Evolutionary conservation across 1,284 basidiomycete species (phyloP).

Genomic region (Trametes hirsuta): DNA sequence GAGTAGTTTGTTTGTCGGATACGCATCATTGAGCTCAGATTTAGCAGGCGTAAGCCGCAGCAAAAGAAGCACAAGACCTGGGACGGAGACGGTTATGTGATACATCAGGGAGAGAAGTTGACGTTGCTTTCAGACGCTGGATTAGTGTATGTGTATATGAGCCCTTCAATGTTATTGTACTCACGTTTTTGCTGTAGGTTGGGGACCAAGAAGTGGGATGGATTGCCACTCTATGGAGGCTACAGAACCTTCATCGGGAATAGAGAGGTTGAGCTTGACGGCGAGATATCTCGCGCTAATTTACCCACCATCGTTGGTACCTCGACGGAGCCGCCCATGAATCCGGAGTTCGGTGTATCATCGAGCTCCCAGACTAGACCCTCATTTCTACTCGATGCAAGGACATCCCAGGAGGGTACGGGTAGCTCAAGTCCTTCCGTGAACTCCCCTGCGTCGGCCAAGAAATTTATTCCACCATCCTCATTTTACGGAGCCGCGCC

Average conservation of each 20-base stretch:
- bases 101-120: conserved; percentile 51
- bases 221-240: conserved; percentile 52
- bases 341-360: conserved; percentile 32
- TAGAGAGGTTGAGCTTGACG: conserved; percentile 67
- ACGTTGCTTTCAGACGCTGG: conserved; percentile 72
- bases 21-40: background rate
- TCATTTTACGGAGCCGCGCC: conserved; percentile 60
- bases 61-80: conserved; percentile 86
- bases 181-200: conserved; percentile 45
- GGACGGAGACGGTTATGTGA: conserved; percentile 79
- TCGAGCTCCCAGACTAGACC: conserved; percentile 17
- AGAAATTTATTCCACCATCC: conserved; percentile 55
- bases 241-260: conserved; percentile 54
- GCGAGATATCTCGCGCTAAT: conserved; percentile 48
- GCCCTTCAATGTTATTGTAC: conserved; percentile 2
- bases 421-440: conserved; percentile 13
- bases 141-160: conserved; percentile 47
- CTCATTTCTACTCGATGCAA: conserved; percentile 17
- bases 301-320: conserved; percentile 50
- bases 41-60: conserved; percentile 73
- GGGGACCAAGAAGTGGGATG: conserved; percentile 65
- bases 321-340: conserved; percentile 32
- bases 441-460: conserved; percentile 29
- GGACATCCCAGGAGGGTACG: conserved; percentile 16
- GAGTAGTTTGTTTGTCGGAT: conserved; percentile 8